A percentile compares a stretch with the other conserved stretches of the same genome.
These are phyloP conservation scores for Coemansia sp. DNA, from an alignment of 192 early-diverging fungal genomes.

Conservation along the genomic window DNA sequence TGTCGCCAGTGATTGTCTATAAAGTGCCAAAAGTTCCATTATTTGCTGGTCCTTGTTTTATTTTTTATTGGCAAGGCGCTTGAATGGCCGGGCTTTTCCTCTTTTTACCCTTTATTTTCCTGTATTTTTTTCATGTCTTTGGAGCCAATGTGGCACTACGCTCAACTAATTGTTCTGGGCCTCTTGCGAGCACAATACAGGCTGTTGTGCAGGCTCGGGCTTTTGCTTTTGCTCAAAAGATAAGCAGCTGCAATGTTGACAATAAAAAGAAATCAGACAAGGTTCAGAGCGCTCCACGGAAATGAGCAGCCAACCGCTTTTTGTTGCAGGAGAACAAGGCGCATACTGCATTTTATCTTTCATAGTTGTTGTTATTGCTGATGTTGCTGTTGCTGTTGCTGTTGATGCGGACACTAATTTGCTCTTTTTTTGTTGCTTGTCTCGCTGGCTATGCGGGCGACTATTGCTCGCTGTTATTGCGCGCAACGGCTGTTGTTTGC, in stretches of 20 bases:
- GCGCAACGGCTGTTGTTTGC: too few species aligned
- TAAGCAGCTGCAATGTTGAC: not conserved
- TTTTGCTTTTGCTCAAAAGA: not conserved
- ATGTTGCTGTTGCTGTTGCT: not conserved
- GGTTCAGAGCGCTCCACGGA: not conserved
- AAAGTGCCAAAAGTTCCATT: not conserved
- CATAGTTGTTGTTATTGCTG: not conserved
- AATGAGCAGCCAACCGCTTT: not conserved
- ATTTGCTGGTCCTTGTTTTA: not conserved
- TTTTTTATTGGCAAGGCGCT: not conserved
- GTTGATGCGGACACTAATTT: too few species aligned
- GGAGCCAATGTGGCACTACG: not conserved
- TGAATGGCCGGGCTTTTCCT: not conserved
- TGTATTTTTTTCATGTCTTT: not conserved
- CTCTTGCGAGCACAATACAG: not conserved
- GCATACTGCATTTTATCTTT: not conserved
- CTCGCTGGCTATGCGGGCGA: too few species aligned
- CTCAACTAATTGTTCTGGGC: not conserved
- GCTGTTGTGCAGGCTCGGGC: not conserved
- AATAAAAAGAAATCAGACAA: not conserved
- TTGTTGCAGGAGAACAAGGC: not conserved
- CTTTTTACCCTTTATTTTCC: too few species aligned
- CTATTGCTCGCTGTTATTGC: too few species aligned
- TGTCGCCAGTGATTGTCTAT: not conserved
- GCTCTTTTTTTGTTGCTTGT: too few species aligned